These are phyloP conservation scores for Sesbania bispinosa DNA, from an alignment of 306 rosid genomes.

Conservation along the genomic window DNA sequence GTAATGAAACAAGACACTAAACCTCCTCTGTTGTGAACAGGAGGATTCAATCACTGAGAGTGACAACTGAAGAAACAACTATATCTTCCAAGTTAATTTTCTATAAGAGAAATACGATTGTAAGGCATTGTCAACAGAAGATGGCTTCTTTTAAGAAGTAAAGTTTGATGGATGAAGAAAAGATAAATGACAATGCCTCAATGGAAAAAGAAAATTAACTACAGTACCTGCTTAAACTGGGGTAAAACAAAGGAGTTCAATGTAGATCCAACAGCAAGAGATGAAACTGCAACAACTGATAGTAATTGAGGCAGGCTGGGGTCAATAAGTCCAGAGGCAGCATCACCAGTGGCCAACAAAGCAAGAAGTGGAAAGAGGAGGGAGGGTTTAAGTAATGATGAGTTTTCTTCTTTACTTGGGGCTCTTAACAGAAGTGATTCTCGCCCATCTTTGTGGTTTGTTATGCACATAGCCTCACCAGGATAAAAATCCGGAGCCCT, in stretches of 20 bases:
- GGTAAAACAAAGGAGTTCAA: slow-evolving; percentile 67
- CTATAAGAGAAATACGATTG: not conserved
- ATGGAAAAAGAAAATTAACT: not conserved
- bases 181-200: slow-evolving; percentile 5
- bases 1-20: slow-evolving; percentile 2
- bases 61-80: slow-evolving; percentile 6
- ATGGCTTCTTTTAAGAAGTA: slow-evolving; percentile 10
- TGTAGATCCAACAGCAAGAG: slow-evolving; percentile 78
- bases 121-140: not conserved
- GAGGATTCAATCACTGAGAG: slow-evolving; percentile 1
- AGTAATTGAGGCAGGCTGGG: slow-evolving; percentile 80
- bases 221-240: slow-evolving; percentile 64
- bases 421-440: slow-evolving; percentile 86
- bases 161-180: slow-evolving; percentile 7
- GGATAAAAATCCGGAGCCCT: slow-evolving; percentile 71
- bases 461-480: slow-evolving; percentile 89
- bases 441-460: slow-evolving; percentile 89
- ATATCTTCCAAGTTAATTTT: not conserved
- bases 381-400: slow-evolving; percentile 64
- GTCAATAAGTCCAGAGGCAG: slow-evolving; percentile 81
- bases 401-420: slow-evolving; percentile 61
- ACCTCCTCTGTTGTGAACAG: not conserved
- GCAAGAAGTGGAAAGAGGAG: slow-evolving; percentile 69
- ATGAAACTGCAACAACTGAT: slow-evolving; percentile 65
- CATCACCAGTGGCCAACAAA: slow-evolving; percentile 81